These are phyloP conservation scores for Kluyveromyces marxianus DNA, from an alignment of 1,139 yeast genomes.

Conservation along the genomic window DNA sequence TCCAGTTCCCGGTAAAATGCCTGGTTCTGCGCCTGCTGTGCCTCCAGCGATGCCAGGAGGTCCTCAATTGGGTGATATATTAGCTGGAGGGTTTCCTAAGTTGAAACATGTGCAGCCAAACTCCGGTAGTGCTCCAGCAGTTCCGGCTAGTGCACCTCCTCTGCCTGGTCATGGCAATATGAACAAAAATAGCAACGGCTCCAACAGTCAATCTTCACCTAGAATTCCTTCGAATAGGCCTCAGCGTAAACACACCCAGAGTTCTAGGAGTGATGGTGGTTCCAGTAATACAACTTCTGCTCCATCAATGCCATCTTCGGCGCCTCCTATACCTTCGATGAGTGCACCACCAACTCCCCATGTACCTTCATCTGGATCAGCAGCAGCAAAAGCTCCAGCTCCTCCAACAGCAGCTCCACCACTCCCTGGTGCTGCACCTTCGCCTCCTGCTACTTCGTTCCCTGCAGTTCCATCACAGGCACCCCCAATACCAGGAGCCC, in stretches of 20 bases:
- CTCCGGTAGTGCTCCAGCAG: slow-evolving; percentile 26
- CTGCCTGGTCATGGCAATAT: slow-evolving; percentile 5
- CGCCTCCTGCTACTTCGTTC: slow-evolving; percentile 21
- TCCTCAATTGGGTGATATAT: slow-evolving; percentile 60
- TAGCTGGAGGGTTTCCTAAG: slow-evolving; percentile 85
- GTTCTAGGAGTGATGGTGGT: too few species aligned
- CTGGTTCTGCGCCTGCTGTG: slow-evolving; percentile 11
- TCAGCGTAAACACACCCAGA: too few species aligned
- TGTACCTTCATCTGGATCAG: slow-evolving; percentile 24
- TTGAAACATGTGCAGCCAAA: slow-evolving; percentile 39
- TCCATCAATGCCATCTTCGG: slow-evolving; percentile 12
- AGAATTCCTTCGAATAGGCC: not conserved
- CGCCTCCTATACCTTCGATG: slow-evolving; percentile 1
- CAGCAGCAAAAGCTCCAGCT: slow-evolving; percentile 22
- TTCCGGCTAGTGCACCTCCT: slow-evolving; percentile 18
- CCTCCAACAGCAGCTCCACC: slow-evolving; percentile 24
- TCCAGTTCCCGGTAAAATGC: slow-evolving; percentile 12
- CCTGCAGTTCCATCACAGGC: slow-evolving; percentile 15
- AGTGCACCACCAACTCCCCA: slow-evolving; percentile 18
- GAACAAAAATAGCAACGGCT: slow-evolving; percentile 9
- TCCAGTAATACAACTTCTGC: not conserved
- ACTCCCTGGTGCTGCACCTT: slow-evolving; percentile 27
- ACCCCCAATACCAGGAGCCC: slow-evolving; percentile 10
- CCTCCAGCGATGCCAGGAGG: slow-evolving; percentile 31
- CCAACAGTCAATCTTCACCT: slow-evolving; percentile 7